Conservation (phyloP, 805 yeast species). For the Scheffersomyces lignosus region DNA sequence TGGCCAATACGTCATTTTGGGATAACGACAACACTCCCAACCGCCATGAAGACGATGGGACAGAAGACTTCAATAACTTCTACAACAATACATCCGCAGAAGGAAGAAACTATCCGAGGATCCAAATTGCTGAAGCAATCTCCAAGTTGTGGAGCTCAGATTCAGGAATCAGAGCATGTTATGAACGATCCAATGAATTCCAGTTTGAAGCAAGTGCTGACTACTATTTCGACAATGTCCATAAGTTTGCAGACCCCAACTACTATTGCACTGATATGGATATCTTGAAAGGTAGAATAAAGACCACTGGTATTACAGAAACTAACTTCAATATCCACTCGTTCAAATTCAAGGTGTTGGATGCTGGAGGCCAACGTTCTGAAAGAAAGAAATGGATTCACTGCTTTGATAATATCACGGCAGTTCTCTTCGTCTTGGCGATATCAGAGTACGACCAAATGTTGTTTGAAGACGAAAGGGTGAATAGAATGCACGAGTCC, state of each 20-base stretch:
- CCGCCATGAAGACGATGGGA: slow-evolving; percentile 7
- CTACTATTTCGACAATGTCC: slow-evolving; percentile 77
- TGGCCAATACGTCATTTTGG: slow-evolving; percentile 21
- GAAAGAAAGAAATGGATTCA: slow-evolving; percentile 95
- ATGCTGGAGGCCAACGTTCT: slow-evolving; percentile 95
- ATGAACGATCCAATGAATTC: slow-evolving; percentile 65
- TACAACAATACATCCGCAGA: neutral
- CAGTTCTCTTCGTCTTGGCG: slow-evolving; percentile 85
- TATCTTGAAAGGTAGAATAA: slow-evolving; percentile 85
- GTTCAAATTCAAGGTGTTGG: slow-evolving; percentile 72
- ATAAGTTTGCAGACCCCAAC: slow-evolving; percentile 58
- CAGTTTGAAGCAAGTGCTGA: slow-evolving; percentile 83
- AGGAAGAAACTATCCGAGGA: slow-evolving; percentile 25
- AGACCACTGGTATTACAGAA: slow-evolving; percentile 94
- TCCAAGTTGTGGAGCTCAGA: slow-evolving; percentile 68
- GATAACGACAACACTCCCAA: slow-evolving; percentile 7
- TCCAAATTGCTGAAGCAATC: slow-evolving; percentile 73
- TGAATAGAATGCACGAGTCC: slow-evolving; percentile 89
- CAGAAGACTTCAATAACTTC: slow-evolving; percentile 7
- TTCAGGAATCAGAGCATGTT: slow-evolving; percentile 61
- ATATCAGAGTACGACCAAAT: slow-evolving; percentile 90
- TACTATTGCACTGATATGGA: slow-evolving; percentile 80
- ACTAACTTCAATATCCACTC: slow-evolving; percentile 68
- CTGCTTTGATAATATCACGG: slow-evolving; percentile 87
- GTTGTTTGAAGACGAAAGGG: slow-evolving; percentile 84